These are phyloP conservation scores for Trichopus zeylanicus DNA, from an alignment of 116 monocot genomes.

Conservation along the genomic window DNA sequence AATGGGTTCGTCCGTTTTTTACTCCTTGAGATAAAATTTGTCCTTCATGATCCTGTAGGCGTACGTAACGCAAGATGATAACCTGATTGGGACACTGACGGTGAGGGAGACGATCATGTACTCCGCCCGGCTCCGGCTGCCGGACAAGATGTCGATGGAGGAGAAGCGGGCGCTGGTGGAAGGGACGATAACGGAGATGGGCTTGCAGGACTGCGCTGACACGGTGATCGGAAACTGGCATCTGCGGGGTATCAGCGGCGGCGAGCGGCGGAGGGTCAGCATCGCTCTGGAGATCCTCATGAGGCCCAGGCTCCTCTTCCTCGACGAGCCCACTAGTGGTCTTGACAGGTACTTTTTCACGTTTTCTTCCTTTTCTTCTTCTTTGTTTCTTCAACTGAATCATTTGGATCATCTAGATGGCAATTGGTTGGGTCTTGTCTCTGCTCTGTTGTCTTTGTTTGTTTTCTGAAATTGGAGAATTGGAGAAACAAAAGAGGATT, in stretches of 20 bases:
- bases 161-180: constrained; percentile 32
- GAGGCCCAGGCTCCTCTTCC: constrained; percentile 40
- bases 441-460: too few relatives aligned
- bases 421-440: too few relatives aligned
- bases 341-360: too few relatives aligned
- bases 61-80: constrained; percentile 45
- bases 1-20: neutral
- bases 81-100: constrained; percentile 39
- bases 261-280: constrained; percentile 41
- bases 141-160: constrained; percentile 14
- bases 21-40: neutral
- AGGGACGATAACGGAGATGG: constrained; percentile 48
- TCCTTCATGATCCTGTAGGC: constrained; percentile 16
- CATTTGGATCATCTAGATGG: too few relatives aligned
- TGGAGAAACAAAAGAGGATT: too few relatives aligned
- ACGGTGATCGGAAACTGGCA: constrained; percentile 32
- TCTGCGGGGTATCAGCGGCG: constrained; percentile 42
- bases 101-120: constrained; percentile 29
- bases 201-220: constrained; percentile 17
- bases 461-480: too few relatives aligned
- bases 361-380: too few relatives aligned
- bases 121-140: constrained; percentile 37
- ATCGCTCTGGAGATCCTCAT: constrained; percentile 53
- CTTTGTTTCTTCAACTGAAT: too few relatives aligned
- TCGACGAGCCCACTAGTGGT: constrained; percentile 49